phyloP scores from a whole-genome alignment of 495 filamentous ascomycete genomes.

The Podospora pseudocomata region DNA sequence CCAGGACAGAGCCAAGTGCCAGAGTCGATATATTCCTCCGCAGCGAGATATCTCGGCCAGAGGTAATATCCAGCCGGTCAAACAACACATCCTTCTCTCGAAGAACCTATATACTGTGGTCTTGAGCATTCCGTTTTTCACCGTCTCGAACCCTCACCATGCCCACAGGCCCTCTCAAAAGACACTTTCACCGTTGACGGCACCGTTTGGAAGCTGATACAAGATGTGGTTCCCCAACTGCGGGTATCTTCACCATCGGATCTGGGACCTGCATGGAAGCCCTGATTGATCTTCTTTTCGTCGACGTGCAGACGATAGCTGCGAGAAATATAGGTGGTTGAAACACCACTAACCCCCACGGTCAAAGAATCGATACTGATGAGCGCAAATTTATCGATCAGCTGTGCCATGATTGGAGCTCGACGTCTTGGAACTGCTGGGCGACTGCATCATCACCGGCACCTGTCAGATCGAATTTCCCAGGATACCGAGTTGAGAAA shows the following conservation, averaged over 20 bases:
- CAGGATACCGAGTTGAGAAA: slow-evolving; percentile 1
- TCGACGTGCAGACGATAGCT: slow-evolving; percentile 5
- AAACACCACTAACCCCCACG: neutral
- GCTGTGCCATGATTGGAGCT: neutral
- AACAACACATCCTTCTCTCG: no score
- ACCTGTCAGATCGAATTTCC: neutral
- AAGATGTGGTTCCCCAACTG: neutral
- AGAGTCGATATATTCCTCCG: no score
- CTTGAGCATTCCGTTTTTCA: neutral
- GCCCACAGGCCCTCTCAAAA: neutral
- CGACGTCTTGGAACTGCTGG: neutral
- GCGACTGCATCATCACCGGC: neutral
- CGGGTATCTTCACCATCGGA: neutral
- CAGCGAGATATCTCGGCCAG: no score
- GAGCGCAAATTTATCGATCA: slow-evolving; percentile 5
- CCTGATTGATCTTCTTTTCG: neutral
- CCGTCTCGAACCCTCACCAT: neutral
- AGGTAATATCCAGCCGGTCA: no score
- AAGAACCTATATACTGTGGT: neutral
- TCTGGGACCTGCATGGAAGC: slow-evolving; percentile 7
- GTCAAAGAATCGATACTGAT: neutral
- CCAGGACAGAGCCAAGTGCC: no score
- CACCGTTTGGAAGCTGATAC: neutral
- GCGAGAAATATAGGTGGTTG: neutral
- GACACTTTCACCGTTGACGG: neutral